Conservation (phyloP, 345 rosid genomes). For the Ceriops tagal region DNA sequence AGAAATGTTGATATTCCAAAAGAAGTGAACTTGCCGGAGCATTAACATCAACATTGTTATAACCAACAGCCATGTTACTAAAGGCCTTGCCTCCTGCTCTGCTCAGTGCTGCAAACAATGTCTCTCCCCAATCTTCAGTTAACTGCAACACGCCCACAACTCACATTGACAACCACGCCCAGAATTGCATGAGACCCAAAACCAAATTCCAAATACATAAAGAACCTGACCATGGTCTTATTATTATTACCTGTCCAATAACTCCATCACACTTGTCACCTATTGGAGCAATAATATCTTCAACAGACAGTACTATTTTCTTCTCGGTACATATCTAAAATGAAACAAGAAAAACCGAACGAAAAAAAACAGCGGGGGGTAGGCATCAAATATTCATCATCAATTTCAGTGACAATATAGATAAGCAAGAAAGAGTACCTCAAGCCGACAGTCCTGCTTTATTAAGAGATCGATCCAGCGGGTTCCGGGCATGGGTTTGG, state of each 20-base stretch:
- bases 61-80: conserved; percentile 99
- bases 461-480: conserved; percentile 94
- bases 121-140: conserved; percentile 96
- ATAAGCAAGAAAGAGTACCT: conserved; percentile 40
- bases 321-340: conserved; percentile 79
- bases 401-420: not conserved
- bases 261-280: conserved; percentile 93
- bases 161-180: not conserved
- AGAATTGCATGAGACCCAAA: not conserved
- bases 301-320: conserved; percentile 90
- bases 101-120: conserved; percentile 77
- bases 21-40: conserved; percentile 62
- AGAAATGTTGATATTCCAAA: not conserved
- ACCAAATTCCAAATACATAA: not conserved
- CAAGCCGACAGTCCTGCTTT: conserved; percentile 87
- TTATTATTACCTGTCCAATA: conserved; percentile 72
- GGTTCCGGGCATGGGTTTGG: conserved; percentile 96
- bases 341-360: not conserved
- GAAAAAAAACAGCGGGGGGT: not conserved
- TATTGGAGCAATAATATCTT: conserved; percentile 78
- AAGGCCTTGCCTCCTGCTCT: conserved; percentile 92
- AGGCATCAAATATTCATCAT: not conserved
- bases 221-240: not conserved
- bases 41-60: conserved; percentile 90
- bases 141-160: conserved; percentile 40